Percentiles rank a stretch among this genome's conserved stretches.
phyloP scores from a whole-genome alignment of 768 basidiomycete genomes.

The Pholiota conissans region DNA sequence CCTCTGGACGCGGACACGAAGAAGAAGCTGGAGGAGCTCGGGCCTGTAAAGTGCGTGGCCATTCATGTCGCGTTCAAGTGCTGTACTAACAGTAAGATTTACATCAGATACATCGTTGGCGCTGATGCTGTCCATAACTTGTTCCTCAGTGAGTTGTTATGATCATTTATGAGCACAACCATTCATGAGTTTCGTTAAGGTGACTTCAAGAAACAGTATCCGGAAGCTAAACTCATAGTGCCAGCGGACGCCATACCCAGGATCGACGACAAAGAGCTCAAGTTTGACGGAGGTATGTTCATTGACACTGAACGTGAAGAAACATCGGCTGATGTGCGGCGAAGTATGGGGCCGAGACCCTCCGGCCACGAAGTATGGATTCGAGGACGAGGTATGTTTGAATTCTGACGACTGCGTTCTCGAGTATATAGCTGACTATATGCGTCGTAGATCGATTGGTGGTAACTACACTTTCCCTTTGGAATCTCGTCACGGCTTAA shows the following conservation, averaged over 20 bases:
- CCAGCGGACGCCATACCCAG: constrained; percentile 55
- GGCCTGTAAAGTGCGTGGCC: constrained; percentile 62
- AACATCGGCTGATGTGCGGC: neutral
- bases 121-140: constrained; percentile 11
- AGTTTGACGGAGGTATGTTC: constrained; percentile 62
- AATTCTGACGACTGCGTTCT: too few relatives aligned
- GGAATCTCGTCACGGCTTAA: neutral
- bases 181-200: constrained; percentile 27
- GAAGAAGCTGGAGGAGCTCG: constrained; percentile 58
- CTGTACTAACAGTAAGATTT: neutral
- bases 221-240: constrained; percentile 69
- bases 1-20: constrained; percentile 52
- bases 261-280: constrained; percentile 49
- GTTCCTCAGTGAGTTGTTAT: constrained; percentile 1
- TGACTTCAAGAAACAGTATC: constrained; percentile 71
- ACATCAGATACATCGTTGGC: constrained; percentile 11
- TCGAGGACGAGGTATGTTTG: constrained; percentile 54
- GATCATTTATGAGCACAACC: neutral
- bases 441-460: neutral
- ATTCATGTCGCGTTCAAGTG: neutral
- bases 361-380: constrained; percentile 68
- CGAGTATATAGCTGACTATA: neutral
- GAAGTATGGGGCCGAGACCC: constrained; percentile 65
- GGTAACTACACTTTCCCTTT: neutral
- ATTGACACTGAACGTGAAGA: neutral